Evolutionary conservation across 2,329 filamentous ascomycete genomes (phyloP).

Genomic region (Ceratocystis cubensis): DNA sequence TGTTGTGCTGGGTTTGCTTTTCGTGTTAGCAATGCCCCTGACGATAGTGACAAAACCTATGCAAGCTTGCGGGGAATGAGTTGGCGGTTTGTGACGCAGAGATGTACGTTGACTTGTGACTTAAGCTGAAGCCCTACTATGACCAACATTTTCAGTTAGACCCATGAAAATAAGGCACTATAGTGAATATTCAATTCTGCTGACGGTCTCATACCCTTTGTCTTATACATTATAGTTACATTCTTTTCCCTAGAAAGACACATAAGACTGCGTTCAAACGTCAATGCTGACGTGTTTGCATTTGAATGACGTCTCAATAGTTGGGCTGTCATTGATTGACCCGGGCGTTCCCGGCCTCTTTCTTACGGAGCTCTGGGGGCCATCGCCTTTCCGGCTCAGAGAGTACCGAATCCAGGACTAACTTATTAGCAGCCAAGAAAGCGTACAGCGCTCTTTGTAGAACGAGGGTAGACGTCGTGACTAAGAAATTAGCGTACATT

Average conservation of each 20-base stretch:
- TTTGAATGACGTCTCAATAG: background rate
- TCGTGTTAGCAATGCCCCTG: too few relatives aligned
- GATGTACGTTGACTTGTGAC: too few relatives aligned
- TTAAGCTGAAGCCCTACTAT: too few relatives aligned
- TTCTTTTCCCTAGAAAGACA: background rate
- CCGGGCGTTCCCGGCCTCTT: background rate
- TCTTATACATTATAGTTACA: too few relatives aligned
- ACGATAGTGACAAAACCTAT: too few relatives aligned
- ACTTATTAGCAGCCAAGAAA: slow-evolving; percentile 60
- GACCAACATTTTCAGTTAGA: too few relatives aligned
- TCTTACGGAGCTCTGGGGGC: slow-evolving; percentile 27
- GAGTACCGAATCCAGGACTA: slow-evolving; percentile 46
- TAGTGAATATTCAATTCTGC: background rate
- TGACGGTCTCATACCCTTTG: too few relatives aligned
- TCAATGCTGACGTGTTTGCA: background rate
- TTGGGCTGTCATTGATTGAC: slow-evolving; percentile 7
- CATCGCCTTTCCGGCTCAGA: slow-evolving; percentile 45
- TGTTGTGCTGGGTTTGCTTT: too few relatives aligned
- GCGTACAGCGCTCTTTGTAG: slow-evolving; percentile 55
- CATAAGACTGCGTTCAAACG: background rate
- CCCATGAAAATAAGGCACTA: background rate
- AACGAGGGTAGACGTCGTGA: slow-evolving; percentile 50
- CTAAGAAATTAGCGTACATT: slow-evolving; percentile 52
- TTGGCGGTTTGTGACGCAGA: too few relatives aligned
- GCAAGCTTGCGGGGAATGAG: too few relatives aligned